A percentile compares a stretch with the other conserved stretches of the same genome.
Evolutionary conservation across 805 yeast genomes (phyloP).

Genomic region (Kregervanrija pseudodelftensis): DNA sequence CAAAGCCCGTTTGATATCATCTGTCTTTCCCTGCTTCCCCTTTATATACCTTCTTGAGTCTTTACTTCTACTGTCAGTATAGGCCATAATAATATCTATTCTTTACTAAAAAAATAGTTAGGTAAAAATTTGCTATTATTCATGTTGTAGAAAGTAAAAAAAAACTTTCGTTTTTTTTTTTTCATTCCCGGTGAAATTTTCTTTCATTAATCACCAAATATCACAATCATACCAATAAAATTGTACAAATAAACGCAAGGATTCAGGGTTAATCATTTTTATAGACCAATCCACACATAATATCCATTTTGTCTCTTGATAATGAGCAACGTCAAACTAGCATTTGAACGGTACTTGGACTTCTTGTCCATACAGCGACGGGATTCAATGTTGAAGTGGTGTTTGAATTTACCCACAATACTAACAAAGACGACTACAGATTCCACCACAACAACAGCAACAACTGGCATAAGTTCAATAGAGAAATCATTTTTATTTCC

Average conservation of each 20-base stretch:
- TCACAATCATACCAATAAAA: too few relatives aligned
- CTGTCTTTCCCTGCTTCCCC: slow-evolving; percentile 28
- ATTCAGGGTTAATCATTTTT: too few relatives aligned
- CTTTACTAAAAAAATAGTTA: too few relatives aligned
- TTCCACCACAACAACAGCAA: too few relatives aligned
- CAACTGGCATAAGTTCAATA: not conserved
- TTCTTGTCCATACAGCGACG: slow-evolving; percentile 17
- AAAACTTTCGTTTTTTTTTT: not conserved
- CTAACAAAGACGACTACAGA: too few relatives aligned
- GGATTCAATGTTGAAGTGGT: slow-evolving; percentile 24
- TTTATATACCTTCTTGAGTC: slow-evolving; percentile 13
- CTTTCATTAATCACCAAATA: not conserved
- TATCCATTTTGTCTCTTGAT: not conserved
- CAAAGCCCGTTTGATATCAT: slow-evolving; percentile 72
- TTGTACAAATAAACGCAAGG: too few relatives aligned
- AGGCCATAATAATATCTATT: not conserved
- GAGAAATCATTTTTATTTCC: slow-evolving; percentile 2
- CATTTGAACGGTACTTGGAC: slow-evolving; percentile 22
- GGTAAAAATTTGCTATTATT: not conserved
- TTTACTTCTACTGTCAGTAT: slow-evolving; percentile 3
- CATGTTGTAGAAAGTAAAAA: not conserved
- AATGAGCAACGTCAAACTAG: slow-evolving; percentile 21
- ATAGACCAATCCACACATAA: too few relatives aligned
- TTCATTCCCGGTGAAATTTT: not conserved
- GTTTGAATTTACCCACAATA: slow-evolving; percentile 10